These are phyloP conservation scores for Monosporozyma aquatica DNA, from an alignment of 805 yeast genomes.

Conservation along the genomic window DNA sequence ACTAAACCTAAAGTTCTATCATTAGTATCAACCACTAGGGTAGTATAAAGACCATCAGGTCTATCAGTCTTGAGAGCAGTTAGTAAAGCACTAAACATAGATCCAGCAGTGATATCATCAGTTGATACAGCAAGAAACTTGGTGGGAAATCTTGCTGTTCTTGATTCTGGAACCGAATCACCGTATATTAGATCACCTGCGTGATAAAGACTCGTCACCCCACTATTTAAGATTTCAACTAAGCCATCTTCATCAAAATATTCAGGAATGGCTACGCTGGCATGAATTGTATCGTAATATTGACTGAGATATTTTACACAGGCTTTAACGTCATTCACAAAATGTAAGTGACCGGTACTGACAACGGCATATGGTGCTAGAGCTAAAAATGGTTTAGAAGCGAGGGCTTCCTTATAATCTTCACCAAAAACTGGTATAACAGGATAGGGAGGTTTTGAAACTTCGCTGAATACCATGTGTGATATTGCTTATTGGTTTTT, in stretches of 20 bases:
- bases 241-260: constrained; percentile 35
- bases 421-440: constrained; percentile 30
- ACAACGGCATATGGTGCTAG: constrained; percentile 24
- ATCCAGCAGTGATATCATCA: constrained; percentile 11
- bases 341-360: constrained; percentile 16
- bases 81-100: constrained; percentile 28
- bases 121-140: too few relatives aligned
- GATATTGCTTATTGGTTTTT: too few relatives aligned
- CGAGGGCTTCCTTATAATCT: constrained; percentile 9
- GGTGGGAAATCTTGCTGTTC: too few relatives aligned
- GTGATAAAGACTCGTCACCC: constrained; percentile 40
- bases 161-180: constrained; percentile 38
- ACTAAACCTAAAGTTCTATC: constrained; percentile 81
- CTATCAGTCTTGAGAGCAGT: constrained; percentile 68
- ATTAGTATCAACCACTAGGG: constrained; percentile 63
- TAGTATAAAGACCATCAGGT: constrained; percentile 73
- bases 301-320: constrained; percentile 11
- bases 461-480: too few relatives aligned
- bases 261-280: constrained; percentile 16
- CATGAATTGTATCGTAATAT: constrained; percentile 19
- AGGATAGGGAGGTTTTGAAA: too few relatives aligned
- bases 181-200: constrained; percentile 11
- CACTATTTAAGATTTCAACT: constrained; percentile 50
- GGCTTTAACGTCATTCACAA: constrained; percentile 13
- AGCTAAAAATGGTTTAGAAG: constrained; percentile 16